Evolutionary conservation across 441 rosid genomes (phyloP), one percentile per base, ranked within the genome.

Genomic region (Bruguiera hainesii): DNA sequence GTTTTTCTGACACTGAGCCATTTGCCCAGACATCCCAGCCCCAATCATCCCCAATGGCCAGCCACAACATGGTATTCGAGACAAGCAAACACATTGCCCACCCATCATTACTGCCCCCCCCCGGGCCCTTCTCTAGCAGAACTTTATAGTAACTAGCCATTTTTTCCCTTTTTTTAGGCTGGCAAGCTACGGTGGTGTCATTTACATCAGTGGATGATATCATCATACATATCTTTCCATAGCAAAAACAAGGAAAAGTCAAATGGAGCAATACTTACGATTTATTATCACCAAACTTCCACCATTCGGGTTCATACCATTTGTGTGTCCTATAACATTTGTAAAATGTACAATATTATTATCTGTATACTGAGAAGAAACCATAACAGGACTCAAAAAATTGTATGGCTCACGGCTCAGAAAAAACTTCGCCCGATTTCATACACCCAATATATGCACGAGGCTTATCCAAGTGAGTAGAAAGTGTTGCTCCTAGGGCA

Each of bases 221-320:
- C 2, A 37, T 26, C 21, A 28, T 19, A 49, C 33, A n/a, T 1
- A 60, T 19, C 30, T 13, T 31, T 53, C 26, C 66, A 15, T 31
- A 10, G n/a, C n/a, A 48, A n/a, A 19, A 64, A 55, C 25, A 13
- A 13, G 7, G 23, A 15, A 48, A 60, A 65, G 49, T 28, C 39
- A 48, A 50, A 39, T 7, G 33, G 9, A 49, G 9, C 8, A 56
- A n/a, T 63, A 81, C 98, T 84, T 80, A 92, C 99, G 87, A 81
- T 84, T 89, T 92, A 77, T 81, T 84, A 78, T 89, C 93, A 18
- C 99, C 97, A 19, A 95, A 95, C 71, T 89, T 92, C 99, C 98
- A 95, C 96, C 98, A 90, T 61, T 92, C 95, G 64, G 97, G 97
- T 73, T 95, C 99, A 79, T 86, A 87, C 98, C 97, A 95, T 85